A percentile compares a stretch with the other conserved stretches of the same genome.
Conservation (phyloP, 371 early-diverging fungal species). For the Actinomucor elegans region DNA sequence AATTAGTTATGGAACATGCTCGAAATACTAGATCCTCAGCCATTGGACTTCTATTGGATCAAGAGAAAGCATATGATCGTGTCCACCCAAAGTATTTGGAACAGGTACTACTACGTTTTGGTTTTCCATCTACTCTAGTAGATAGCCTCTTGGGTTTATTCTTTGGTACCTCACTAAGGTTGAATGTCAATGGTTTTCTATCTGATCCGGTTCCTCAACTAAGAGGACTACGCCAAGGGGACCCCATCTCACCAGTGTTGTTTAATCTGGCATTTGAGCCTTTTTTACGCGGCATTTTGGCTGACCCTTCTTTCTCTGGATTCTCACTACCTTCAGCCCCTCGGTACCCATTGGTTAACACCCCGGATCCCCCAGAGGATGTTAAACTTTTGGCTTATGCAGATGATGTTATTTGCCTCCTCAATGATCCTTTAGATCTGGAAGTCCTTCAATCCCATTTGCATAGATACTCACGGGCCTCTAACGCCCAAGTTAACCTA, state of each 20-base stretch:
- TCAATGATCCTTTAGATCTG: constrained; percentile 1
- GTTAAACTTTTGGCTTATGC: constrained; percentile 21
- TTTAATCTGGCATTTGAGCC: constrained; percentile 37
- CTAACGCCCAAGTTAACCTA: constrained; percentile 23
- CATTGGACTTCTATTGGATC: constrained; percentile 7
- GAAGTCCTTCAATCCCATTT: constrained; percentile 5
- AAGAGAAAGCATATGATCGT: constrained; percentile 17
- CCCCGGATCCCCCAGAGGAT: too few species aligned
- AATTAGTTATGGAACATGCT: not conserved
- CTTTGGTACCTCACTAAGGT: not conserved
- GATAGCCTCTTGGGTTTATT: not conserved
- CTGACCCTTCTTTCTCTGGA: not conserved
- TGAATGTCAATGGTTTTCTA: constrained; percentile 12
- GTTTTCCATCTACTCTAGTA: constrained; percentile 1
- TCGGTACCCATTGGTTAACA: too few species aligned
- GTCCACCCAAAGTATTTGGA: constrained; percentile 9
- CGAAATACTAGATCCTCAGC: not conserved
- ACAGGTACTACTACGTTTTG: not conserved
- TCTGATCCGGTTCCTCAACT: not conserved
- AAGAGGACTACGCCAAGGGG: constrained; percentile 27
- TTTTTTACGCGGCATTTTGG: constrained; percentile 3
- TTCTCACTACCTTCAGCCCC: too few species aligned
- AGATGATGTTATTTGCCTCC: constrained; percentile 18
- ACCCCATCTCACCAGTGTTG: constrained; percentile 27
- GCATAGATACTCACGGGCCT: constrained; percentile 4